phyloP scores from a whole-genome alignment of 805 yeast genomes.

The Yamadazyma kitorensis region DNA sequence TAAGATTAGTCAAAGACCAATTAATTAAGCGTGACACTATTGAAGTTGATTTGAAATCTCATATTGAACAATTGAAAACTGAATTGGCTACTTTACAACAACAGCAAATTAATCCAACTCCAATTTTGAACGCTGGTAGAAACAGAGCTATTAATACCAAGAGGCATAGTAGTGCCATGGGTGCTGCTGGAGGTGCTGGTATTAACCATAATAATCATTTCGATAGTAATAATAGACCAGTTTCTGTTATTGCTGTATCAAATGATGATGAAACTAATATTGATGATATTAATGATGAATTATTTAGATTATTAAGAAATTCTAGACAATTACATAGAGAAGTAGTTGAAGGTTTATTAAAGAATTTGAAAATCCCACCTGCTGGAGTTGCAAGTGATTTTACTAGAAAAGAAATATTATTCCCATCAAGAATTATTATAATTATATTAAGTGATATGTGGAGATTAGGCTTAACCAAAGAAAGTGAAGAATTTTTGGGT shows the following conservation, averaged over 20 bases:
- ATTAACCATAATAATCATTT: constrained; percentile 6
- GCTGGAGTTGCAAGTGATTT: constrained; percentile 81
- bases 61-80: constrained; percentile 52
- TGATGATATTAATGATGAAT: constrained; percentile 72
- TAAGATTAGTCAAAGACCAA: constrained; percentile 57
- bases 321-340: constrained; percentile 74
- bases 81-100: constrained; percentile 48
- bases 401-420: constrained; percentile 84
- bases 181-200: constrained; percentile 5
- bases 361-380: constrained; percentile 80
- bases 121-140: constrained; percentile 23
- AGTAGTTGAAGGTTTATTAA: constrained; percentile 80
- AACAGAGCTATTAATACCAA: constrained; percentile 33
- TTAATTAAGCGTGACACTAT: constrained; percentile 58
- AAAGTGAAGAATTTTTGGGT: constrained; percentile 87
- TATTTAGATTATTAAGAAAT: constrained; percentile 67
- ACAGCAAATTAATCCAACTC: constrained; percentile 21
- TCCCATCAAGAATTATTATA: constrained; percentile 94
- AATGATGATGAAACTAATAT: constrained; percentile 51
- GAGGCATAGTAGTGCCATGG: constrained; percentile 33
- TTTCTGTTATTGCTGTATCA: constrained; percentile 59
- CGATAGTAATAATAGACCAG: constrained; percentile 49
- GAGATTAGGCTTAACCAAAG: constrained; percentile 91
- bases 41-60: constrained; percentile 62
- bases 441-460: constrained; percentile 95